These are phyloP conservation scores for Plectosphaerella plurivora DNA, from an alignment of 2,329 filamentous ascomycete species.

Conservation along the genomic window DNA sequence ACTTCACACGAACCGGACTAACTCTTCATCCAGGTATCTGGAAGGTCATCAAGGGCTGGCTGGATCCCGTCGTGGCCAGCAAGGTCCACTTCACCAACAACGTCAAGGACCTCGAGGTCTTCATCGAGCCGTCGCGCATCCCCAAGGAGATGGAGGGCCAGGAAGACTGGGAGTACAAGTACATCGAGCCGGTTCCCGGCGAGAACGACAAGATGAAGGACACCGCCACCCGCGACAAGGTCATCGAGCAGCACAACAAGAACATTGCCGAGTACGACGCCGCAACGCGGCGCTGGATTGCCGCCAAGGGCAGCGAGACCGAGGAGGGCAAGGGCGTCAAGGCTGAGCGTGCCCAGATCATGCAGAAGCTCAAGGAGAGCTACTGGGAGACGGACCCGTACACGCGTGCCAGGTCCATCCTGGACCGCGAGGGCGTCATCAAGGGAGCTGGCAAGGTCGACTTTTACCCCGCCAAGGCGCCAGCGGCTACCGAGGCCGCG, in stretches of 20 bases:
- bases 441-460: constrained; percentile 61
- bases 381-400: constrained; percentile 94
- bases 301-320: constrained; percentile 30
- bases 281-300: constrained; percentile 72
- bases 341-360: constrained; percentile 56
- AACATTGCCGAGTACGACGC: constrained; percentile 72
- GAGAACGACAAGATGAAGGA: constrained; percentile 78
- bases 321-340: constrained; percentile 44
- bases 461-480: constrained; percentile 52
- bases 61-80: constrained; percentile 90
- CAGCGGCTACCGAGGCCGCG: constrained; percentile 7
- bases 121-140: constrained; percentile 67
- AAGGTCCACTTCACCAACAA: constrained; percentile 94
- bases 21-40: constrained; percentile 65
- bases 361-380: constrained; percentile 60
- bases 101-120: constrained; percentile 71
- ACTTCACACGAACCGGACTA: neutral
- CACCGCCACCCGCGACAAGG: constrained; percentile 52
- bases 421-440: constrained; percentile 77
- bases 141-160: constrained; percentile 81
- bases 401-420: constrained; percentile 74
- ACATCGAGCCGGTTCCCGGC: constrained; percentile 67
- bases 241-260: constrained; percentile 59
- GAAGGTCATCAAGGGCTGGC: constrained; percentile 92
- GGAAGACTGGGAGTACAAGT: constrained; percentile 80